Base-by-base conservation (phyloP, 371 early-diverging fungal genomes). In the Mortierella sp. region DNA sequence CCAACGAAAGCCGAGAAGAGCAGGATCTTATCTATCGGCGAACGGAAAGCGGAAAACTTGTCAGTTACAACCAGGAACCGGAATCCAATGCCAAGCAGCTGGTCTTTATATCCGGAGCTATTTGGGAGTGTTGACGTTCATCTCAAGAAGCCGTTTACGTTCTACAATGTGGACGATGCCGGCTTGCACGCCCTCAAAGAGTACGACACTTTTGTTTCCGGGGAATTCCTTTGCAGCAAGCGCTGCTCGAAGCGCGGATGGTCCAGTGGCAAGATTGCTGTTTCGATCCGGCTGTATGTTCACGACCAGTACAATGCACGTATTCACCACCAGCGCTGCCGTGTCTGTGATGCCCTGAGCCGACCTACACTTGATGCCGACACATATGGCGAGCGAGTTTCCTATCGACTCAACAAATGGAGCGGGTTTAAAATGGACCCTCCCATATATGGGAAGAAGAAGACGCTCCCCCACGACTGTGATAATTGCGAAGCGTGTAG, bases 181-280 rank as follows among this genome's bases (percentile, higher is more conserved):
- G 68, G 68, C 0, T 52, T 39, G 52, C 39, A 14, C 24, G 68
- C 68, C 24, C 19, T 68, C 68, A 68, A 68, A 24, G 68, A 68
- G 52, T 53, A 68, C 40, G 68, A 68, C 52, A 68, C 68, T 4
- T 68, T 68, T 24, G 68, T 68, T 37, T 47, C 52, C 13, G 68
- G 68, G 13, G 40, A 9, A n/a, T 68, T 68, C 39, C 11, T 50
- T 68, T 68, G 68, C 52, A 53, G 24, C 14, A 22, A 26, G 19
- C 70, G 70, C 70, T 69, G 70, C 41, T 69, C 61, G 34, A 58
- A 58, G 8, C 41, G 58, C 26, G 16, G 22, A 29, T 69, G 70
- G 70, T 58, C 41, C 41, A 69, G 70, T 55, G 70, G 70, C 70
- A 69, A 69, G 70, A 43, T 69, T 55, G 58, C 70, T 29, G 26